phyloP scores from a whole-genome alignment of 176 grass and related monocot genomes.

The Typha latifolia region DNA sequence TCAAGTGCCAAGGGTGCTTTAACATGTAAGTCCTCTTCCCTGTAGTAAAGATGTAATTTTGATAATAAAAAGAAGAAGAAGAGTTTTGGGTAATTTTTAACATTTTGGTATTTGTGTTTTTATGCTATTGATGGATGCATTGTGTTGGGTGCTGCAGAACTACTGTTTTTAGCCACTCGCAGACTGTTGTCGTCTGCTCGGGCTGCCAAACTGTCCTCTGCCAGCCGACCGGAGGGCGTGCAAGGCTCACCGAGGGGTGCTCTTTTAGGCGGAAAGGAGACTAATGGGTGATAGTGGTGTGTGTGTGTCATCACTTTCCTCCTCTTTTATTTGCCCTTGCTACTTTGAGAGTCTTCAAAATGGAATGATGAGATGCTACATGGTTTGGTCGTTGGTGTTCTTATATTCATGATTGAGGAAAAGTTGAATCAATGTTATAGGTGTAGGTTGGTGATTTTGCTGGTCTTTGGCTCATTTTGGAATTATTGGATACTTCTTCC shows the following conservation, averaged over 20 bases:
- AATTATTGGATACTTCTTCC: too few relatives aligned
- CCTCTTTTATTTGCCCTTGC: neutral
- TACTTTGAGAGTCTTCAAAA: neutral
- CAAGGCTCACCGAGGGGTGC: neutral
- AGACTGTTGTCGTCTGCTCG: neutral
- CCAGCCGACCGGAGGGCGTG: neutral
- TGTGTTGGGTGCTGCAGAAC: neutral
- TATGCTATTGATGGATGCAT: too few relatives aligned
- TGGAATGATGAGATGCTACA: too few relatives aligned
- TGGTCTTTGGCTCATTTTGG: too few relatives aligned
- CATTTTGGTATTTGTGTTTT: too few relatives aligned
- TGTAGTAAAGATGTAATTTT: neutral
- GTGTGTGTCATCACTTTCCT: neutral
- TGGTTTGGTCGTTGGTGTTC: too few relatives aligned
- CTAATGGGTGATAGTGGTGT: neutral
- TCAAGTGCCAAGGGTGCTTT: constrained; percentile 2
- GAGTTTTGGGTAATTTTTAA: too few relatives aligned
- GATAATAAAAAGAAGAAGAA: too few relatives aligned
- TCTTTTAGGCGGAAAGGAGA: constrained; percentile 5
- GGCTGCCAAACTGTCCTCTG: neutral
- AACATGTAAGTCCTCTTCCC: neutral
- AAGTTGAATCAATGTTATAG: too few relatives aligned
- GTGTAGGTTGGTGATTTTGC: too few relatives aligned
- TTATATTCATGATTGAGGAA: too few relatives aligned
- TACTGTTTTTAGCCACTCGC: constrained; percentile 1